Conservation (phyloP, 192 early-diverging fungal genomes). For the Rhizophagus prolifer region DNA sequence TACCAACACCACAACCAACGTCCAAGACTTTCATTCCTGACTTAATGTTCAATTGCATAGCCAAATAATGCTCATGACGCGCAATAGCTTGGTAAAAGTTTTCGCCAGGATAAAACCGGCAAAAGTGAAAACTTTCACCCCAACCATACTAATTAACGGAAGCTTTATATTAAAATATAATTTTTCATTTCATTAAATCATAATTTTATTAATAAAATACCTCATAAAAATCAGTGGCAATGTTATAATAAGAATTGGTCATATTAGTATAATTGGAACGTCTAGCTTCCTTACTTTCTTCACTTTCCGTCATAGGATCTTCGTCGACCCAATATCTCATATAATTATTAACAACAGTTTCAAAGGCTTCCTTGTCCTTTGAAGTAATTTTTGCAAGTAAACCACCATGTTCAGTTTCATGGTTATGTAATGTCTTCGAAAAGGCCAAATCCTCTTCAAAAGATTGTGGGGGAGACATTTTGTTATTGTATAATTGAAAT, state of each 20-base stretch:
- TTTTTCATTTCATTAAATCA: not conserved
- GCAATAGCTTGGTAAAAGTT: conserved; percentile 79
- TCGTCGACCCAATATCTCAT: conserved; percentile 67
- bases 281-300: conserved; percentile 55
- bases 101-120: conserved; percentile 73
- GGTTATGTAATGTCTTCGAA: conserved; percentile 54
- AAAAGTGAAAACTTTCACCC: conserved; percentile 93
- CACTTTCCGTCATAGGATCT: conserved; percentile 51
- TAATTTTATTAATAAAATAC: conserved; percentile 32
- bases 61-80: conserved; percentile 90
- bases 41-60: conserved; percentile 68
- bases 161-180: not conserved
- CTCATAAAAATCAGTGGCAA: conserved; percentile 85
- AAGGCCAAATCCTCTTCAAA: conserved; percentile 53
- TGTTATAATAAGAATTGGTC: conserved; percentile 81
- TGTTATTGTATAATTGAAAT: not conserved
- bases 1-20: conserved; percentile 94
- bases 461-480: conserved; percentile 16
- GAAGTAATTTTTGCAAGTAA: conserved; percentile 44
- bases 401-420: conserved; percentile 36
- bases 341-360: conserved; percentile 68
- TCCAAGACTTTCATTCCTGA: conserved; percentile 78
- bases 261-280: conserved; percentile 62
- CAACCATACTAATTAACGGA: conserved; percentile 58
- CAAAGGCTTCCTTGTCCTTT: conserved; percentile 70